Evolutionary conservation across 2,329 filamentous ascomycete genomes (phyloP), one percentile per base, ranked within the genome.

Genomic region (Pestalotiopsis sp.): DNA sequence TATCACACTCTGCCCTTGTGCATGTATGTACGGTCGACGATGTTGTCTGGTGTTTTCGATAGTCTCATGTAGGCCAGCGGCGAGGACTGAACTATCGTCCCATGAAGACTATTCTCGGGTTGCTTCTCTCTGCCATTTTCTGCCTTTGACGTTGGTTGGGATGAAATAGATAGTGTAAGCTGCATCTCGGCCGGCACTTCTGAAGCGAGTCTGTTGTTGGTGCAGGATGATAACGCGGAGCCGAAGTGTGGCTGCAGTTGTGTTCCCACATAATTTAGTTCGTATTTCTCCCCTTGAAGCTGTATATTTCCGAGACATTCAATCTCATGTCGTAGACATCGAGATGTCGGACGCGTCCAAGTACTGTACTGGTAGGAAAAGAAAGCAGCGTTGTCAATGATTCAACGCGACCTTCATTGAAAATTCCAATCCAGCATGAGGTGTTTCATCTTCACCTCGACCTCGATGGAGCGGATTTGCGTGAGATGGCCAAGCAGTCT

Each of bases 31-130:
- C 58, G 9, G 14, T 40, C 40, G 26, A 39, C 58, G 58, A 61
- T 61, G 35, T 13, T 61, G n/a, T 61, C 20, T 61, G 24, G 58
- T 61, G 26, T 61, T 39, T 61, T 61, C 58, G 9, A 61, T 61
- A 61, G 58, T 61, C n/a, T 22, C 58, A 61, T 61, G 58, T 61
- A 39, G n/a, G 26, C 20, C 26, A 11, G 30, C 4, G 58, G 58
- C 44, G 2, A 39, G 26, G 30, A 14, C 26, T 2, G 26, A 11
- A 61, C 7, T 17, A 61, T 38, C 30, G 6, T 35, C 30, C 13
- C 17, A 61, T 17, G 26, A 2, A 22, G 9, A 4, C 4, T 35
- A n/a, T 35, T 35, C 2, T 59, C 22, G 17, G 14, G 22, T n/a
- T 11, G 40, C 14, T 22, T n/a, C n/a, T 61, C 5, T 35, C 11